A percentile compares a stretch with the other conserved stretches of the same genome.
phyloP scores from a whole-genome alignment of 768 basidiomycete species.

The button mushroom (Agaricus bisporus) region DNA sequence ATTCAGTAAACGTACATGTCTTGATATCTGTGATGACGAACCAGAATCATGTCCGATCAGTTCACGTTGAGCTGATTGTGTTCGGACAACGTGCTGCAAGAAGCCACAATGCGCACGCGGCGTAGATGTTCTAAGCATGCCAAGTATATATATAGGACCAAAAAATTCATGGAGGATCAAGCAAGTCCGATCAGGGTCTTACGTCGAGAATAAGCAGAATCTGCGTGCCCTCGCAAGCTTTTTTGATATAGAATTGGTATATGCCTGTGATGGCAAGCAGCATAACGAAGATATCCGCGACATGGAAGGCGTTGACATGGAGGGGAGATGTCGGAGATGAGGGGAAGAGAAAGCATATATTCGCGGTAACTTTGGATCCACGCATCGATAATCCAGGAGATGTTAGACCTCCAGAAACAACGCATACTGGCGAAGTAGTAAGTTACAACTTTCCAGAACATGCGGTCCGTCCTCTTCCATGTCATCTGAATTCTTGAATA shows the following conservation, averaged over 20 bases:
- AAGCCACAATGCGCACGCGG: constrained; percentile 46
- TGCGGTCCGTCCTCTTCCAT: background rate
- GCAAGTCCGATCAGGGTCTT: no score
- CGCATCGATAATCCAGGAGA: background rate
- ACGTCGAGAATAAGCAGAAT: background rate
- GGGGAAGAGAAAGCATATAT: no score
- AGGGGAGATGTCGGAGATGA: no score
- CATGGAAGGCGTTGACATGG: background rate
- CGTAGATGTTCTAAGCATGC: constrained; percentile 51
- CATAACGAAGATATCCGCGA: constrained; percentile 22
- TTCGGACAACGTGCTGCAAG: constrained; percentile 36
- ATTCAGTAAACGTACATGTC: constrained; percentile 34
- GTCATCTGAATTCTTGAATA: background rate
- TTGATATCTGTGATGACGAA: constrained; percentile 44
- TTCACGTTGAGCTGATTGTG: constrained; percentile 20
- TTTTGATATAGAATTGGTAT: no score
- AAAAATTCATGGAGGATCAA: constrained; percentile 51
- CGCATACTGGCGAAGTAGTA: background rate
- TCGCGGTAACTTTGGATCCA: no score
- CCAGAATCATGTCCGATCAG: no score
- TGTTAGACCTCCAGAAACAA: background rate
- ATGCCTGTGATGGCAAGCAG: constrained; percentile 33
- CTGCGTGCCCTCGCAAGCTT: constrained; percentile 60
- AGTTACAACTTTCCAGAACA: background rate
- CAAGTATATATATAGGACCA: constrained; percentile 53